These are phyloP conservation scores for Aspergillus costaricaensis DNA, from an alignment of 2,329 filamentous ascomycete genomes.

Conservation along the genomic window DNA sequence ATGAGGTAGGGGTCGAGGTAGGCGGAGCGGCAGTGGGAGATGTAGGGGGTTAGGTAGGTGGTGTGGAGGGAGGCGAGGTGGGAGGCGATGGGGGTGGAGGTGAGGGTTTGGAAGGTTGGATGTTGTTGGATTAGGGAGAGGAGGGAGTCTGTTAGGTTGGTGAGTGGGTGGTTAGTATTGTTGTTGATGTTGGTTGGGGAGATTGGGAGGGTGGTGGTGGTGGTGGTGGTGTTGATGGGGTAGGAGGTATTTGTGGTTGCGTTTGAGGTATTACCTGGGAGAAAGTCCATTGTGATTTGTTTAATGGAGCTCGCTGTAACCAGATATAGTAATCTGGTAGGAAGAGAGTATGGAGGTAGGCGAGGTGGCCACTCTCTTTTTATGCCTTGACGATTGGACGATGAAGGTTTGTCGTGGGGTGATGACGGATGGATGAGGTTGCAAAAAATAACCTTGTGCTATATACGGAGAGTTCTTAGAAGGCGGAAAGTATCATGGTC, in stretches of 20 bases:
- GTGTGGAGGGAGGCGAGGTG: conserved; percentile 16
- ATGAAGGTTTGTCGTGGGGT: not conserved
- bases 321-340: not conserved
- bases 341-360: not conserved
- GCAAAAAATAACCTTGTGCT: not conserved
- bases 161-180: not conserved
- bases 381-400: not conserved
- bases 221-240: not conserved
- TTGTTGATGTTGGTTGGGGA: not conserved
- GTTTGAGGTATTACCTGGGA: conserved; percentile 15
- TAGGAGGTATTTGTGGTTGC: not conserved
- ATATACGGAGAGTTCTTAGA: not conserved
- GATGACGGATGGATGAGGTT: not conserved
- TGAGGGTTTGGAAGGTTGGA: conserved; percentile 18
- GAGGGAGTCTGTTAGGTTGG: conserved; percentile 14
- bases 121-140: conserved; percentile 18
- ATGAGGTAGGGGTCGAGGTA: conserved; percentile 26
- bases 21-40: conserved; percentile 13
- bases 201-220: no score
- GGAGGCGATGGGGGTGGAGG: conserved; percentile 17
- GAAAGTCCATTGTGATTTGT: conserved; percentile 17
- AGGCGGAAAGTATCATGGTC: not conserved
- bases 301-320: not conserved
- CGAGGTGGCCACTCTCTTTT: not conserved
- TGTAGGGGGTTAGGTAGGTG: conserved; percentile 14